Evolutionary conservation across 1,284 basidiomycete species (phyloP).

Genomic region (Anthracocystis walkeri): DNA sequence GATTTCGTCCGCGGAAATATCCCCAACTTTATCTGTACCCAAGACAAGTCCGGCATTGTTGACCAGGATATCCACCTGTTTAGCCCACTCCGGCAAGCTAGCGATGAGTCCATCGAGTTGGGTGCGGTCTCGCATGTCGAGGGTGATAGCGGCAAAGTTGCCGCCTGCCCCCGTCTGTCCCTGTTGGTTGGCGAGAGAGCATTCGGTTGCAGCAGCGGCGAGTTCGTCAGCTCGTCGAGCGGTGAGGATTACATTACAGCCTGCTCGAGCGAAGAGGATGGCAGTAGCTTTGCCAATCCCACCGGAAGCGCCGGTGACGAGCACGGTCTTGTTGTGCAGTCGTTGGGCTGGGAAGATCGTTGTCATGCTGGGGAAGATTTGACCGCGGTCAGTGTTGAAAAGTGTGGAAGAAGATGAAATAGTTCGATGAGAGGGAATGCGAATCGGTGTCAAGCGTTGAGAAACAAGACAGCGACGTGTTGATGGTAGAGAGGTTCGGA

Average conservation of each 20-base stretch:
- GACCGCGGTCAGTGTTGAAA: slow-evolving; percentile 16
- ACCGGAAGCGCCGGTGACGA: slow-evolving; percentile 85
- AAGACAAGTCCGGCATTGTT: slow-evolving; percentile 77
- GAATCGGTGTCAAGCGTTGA: neutral
- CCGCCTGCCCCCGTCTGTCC: slow-evolving; percentile 75
- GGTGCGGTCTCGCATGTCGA: slow-evolving; percentile 59
- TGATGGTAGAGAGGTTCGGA: slow-evolving; percentile 20
- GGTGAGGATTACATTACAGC: slow-evolving; percentile 71
- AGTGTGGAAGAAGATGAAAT: slow-evolving; percentile 8
- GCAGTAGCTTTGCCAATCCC: slow-evolving; percentile 76
- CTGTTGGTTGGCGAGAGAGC: slow-evolving; percentile 78
- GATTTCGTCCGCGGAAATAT: slow-evolving; percentile 80
- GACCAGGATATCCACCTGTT: slow-evolving; percentile 63
- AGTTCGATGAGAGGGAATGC: slow-evolving; percentile 1
- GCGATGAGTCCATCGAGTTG: slow-evolving; percentile 51
- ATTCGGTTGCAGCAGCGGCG: slow-evolving; percentile 71
- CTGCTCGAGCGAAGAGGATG: slow-evolving; percentile 65
- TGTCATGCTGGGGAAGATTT: slow-evolving; percentile 52
- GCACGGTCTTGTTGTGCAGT: slow-evolving; percentile 82
- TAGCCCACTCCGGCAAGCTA: slow-evolving; percentile 63
- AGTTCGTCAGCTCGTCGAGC: slow-evolving; percentile 70
- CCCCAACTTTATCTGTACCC: slow-evolving; percentile 84
- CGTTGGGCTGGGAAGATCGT: slow-evolving; percentile 56
- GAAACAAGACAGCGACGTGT: slow-evolving; percentile 4
- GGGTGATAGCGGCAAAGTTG: slow-evolving; percentile 55